Evolutionary conservation across 2,329 filamentous ascomycete species (phyloP).

Genomic region (Penicillium sp.): DNA sequence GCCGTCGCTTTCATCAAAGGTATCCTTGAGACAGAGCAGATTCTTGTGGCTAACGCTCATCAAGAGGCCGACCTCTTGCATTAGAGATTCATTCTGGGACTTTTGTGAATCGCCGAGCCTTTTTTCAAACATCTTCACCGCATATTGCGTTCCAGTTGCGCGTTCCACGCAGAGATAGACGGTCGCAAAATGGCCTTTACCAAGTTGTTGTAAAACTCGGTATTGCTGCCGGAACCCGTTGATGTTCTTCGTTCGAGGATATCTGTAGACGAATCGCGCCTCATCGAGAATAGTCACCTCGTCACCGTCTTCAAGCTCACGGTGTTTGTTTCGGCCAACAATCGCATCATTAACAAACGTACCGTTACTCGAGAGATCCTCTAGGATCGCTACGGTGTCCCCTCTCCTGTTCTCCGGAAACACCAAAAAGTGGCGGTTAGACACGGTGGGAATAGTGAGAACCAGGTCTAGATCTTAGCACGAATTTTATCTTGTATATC

Average conservation of each 20-base stretch:
- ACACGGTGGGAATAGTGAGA: conserved; percentile 78
- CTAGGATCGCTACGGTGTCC: conserved; percentile 72
- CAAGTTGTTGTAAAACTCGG: conserved; percentile 79
- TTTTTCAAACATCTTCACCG: conserved; percentile 94
- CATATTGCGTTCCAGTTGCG: conserved; percentile 77
- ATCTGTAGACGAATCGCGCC: conserved; percentile 88
- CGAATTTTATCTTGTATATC: conserved; percentile 16
- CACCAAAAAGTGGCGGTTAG: conserved; percentile 71
- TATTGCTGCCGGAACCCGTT: conserved; percentile 88
- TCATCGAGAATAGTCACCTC: conserved; percentile 86
- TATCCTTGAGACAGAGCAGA: conserved; percentile 90
- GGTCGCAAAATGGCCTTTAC: conserved; percentile 93
- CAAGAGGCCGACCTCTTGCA: conserved; percentile 94
- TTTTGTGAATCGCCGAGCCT: conserved; percentile 79
- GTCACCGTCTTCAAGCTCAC: conserved; percentile 86
- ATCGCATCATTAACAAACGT: conserved; percentile 94
- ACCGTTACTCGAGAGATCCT: conserved; percentile 94
- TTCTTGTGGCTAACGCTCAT: conserved; percentile 98
- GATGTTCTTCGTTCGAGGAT: conserved; percentile 74
- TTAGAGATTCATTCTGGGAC: conserved; percentile 81
- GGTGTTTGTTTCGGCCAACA: conserved; percentile 87
- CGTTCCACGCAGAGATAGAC: conserved; percentile 92
- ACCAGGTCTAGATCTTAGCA: conserved; percentile 63
- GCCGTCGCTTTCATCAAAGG: conserved; percentile 87
- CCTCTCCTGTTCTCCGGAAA: conserved; percentile 63